phyloP scores from a whole-genome alignment of 1,284 basidiomycete species.

The Ganoderma resinaceum region DNA sequence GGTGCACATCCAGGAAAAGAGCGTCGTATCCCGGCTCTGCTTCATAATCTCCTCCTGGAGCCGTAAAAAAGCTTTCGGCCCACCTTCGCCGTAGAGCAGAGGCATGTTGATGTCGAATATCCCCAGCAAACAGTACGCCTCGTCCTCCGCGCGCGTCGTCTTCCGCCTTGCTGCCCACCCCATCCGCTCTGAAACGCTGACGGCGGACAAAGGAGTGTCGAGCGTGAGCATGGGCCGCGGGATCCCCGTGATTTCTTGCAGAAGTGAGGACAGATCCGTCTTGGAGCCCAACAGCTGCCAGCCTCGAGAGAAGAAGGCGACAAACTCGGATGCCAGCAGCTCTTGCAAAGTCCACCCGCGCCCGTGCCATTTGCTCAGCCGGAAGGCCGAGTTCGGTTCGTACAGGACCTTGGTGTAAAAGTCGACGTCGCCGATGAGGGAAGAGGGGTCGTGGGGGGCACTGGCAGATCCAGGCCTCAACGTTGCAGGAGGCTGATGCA shows the following conservation, averaged over 20 bases:
- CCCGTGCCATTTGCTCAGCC: constrained; percentile 2
- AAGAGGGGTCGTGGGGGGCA: no score
- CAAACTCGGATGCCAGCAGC: constrained; percentile 6
- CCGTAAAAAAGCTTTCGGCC: no score
- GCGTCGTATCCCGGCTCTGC: background rate
- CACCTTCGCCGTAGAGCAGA: constrained; percentile 13
- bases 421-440: no score
- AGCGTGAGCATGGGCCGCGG: background rate
- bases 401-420: no score
- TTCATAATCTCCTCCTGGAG: no score
- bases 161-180: constrained; percentile 6
- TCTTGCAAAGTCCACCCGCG: constrained; percentile 7
- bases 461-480: no score
- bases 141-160: constrained; percentile 14
- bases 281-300: constrained; percentile 9
- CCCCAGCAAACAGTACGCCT: constrained; percentile 14
- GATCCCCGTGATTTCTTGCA: background rate
- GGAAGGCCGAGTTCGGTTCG: background rate
- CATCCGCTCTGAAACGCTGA: constrained; percentile 12
- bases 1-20: background rate
- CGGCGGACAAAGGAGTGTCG: background rate
- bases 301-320: constrained; percentile 3
- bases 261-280: background rate
- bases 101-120: constrained; percentile 10
- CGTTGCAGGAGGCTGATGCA: no score